Evolutionary conservation across 768 basidiomycete species (phyloP), one percentile per base, ranked within the genome.

Genomic region (Tricholoma furcatifolium): DNA sequence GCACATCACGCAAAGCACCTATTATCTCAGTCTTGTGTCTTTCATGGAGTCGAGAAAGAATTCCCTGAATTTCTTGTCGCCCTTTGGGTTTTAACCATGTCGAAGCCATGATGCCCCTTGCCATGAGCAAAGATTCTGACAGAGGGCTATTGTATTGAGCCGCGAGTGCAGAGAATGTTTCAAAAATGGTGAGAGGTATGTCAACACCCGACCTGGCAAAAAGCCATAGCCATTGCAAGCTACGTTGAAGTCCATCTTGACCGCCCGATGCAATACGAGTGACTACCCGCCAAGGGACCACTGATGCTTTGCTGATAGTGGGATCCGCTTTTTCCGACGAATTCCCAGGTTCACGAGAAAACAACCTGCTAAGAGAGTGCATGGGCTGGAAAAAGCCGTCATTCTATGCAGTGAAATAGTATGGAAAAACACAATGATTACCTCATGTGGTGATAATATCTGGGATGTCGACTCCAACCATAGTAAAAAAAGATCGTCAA

Each of bases 181-280:
- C 65, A 59, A 84, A 83, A 4, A 75, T 75, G 3, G 70, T 50
- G 5, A 76, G 67, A 2, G 88, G 78, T 30, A 91, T 74, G 35
- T 85, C 81, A 23, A 88, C 76, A 2, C 85, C 88, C 6, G 87
- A 87, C 43, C 74, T 71, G 20, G 85, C 76, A 59, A 88, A 73
- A 39, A 84, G 66, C 39, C 75, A 74, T 17, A 91, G 74, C 82
- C 85, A 88, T 40, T 72, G 70, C 32, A 89, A 64, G 35, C 78
- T 75, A 30, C 70, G 74, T 18, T 68, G 61, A 38, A 84, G 71
- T 15, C 79, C 78, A 6, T 73, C 67, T 38, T 63, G 55, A 30
- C 73, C 74, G 51, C 72, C 65, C 1, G 66, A 68, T 0, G 82
- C 81, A 15, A 72, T 64, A 20, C 70, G 68, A 21, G 72, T 64